Percentiles rank a stretch among this genome's conserved stretches.
Conservation (phyloP, 2,329 filamentous ascomycete species). For the Paecilomyces sp. region DNA sequence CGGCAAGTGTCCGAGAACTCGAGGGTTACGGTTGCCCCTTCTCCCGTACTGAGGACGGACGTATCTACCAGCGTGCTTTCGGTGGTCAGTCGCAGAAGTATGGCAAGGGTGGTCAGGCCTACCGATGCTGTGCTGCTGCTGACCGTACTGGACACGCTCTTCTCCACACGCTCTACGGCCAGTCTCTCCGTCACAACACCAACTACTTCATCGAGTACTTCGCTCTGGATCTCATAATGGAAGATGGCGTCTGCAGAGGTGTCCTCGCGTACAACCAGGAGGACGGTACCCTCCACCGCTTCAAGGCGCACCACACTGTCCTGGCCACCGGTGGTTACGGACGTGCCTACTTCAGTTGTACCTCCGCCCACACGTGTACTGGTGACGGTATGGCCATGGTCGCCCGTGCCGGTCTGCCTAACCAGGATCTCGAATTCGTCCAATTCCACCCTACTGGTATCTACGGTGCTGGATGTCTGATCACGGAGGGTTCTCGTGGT, state of each 20-base stretch:
- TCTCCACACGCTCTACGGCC: conserved; percentile 95
- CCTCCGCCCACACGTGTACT: conserved; percentile 95
- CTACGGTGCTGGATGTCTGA: conserved; percentile 95
- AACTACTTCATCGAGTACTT: conserved; percentile 99
- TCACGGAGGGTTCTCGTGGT: conserved; percentile 95
- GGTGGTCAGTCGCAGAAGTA: conserved; percentile 94
- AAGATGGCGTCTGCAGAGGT: conserved; percentile 93
- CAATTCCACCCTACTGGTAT: conserved; percentile 99
- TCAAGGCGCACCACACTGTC: conserved; percentile 94
- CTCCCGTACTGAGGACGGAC: conserved; percentile 84
- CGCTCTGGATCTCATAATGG: conserved; percentile 93
- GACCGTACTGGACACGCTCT: conserved; percentile 96
- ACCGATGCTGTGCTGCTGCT: conserved; percentile 92
- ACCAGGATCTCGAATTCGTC: conserved; percentile 99
- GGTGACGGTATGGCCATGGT: conserved; percentile 99
- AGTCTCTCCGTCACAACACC: conserved; percentile 94
- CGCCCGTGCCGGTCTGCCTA: conserved; percentile 90
- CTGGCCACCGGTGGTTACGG: conserved; percentile 96
- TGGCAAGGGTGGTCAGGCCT: conserved; percentile 96
- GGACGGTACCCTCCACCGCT: conserved; percentile 93
- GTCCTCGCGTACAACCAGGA: conserved; percentile 98
- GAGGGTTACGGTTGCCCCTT: conserved; percentile 98
- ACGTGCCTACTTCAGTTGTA: conserved; percentile 96
- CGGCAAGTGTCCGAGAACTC: conserved; percentile 83
- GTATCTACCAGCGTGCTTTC: conserved; percentile 97